A percentile compares a stretch with the other conserved stretches of the same genome.
phyloP scores from a whole-genome alignment of 2,329 filamentous ascomycete species.

The Aspergillus eucalypticola region DNA sequence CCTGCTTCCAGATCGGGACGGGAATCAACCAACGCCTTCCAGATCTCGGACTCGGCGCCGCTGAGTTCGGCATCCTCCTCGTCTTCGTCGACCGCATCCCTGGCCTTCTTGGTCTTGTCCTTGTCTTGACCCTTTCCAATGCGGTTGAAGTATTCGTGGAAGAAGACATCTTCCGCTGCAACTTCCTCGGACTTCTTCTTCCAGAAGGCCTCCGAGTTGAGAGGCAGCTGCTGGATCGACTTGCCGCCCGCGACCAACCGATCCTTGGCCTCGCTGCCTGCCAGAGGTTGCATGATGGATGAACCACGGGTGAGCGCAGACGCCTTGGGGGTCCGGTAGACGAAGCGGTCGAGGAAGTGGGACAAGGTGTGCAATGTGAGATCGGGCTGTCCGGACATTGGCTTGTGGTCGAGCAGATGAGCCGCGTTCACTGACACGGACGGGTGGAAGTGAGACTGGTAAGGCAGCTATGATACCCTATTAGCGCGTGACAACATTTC shows the following conservation, averaged over 20 bases:
- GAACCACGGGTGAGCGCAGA: slow-evolving; percentile 67
- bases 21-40: slow-evolving; percentile 83
- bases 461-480: slow-evolving; percentile 54
- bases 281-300: slow-evolving; percentile 96
- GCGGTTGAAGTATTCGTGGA: slow-evolving; percentile 92
- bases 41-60: slow-evolving; percentile 76
- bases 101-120: slow-evolving; percentile 50
- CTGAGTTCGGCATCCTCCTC: slow-evolving; percentile 52
- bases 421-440: slow-evolving; percentile 83
- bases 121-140: slow-evolving; percentile 60
- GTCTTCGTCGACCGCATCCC: slow-evolving; percentile 50
- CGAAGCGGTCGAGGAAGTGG: slow-evolving; percentile 95
- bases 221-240: slow-evolving; percentile 61
- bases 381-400: slow-evolving; percentile 84
- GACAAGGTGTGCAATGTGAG: slow-evolving; percentile 86
- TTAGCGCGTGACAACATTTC: background rate
- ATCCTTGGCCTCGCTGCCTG: slow-evolving; percentile 60
- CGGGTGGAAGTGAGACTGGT: slow-evolving; percentile 83
- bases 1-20: slow-evolving; percentile 71
- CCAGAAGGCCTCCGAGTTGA: slow-evolving; percentile 92
- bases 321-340: slow-evolving; percentile 89
- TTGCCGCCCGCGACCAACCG: slow-evolving; percentile 62
- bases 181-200: slow-evolving; percentile 85
- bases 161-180: slow-evolving; percentile 91
- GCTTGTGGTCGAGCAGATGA: slow-evolving; percentile 67